Conservation (phyloP, 352 stramenopile genomes). For the Peronosclerospora sorghi region DNA sequence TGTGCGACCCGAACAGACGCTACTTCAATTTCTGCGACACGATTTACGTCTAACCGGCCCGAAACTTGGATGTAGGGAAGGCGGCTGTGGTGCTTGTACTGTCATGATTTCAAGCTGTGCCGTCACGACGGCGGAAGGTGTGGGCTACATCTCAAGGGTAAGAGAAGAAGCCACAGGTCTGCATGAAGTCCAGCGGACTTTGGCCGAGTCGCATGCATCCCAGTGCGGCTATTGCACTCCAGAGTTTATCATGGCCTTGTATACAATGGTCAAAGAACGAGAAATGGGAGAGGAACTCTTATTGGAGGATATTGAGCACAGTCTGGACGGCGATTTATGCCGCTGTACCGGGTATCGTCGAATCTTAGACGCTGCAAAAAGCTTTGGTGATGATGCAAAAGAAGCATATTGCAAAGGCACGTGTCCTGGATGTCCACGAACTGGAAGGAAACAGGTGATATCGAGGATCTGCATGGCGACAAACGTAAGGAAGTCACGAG, state of each 20-base stretch:
- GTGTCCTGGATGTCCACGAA: conserved; percentile 61
- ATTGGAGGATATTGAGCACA: conserved; percentile 87
- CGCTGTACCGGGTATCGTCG: conserved; percentile 87
- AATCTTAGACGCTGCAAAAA: conserved; percentile 81
- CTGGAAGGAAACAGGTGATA: conserved; percentile 30
- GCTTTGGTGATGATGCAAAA: conserved; percentile 58
- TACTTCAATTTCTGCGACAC: conserved; percentile 77
- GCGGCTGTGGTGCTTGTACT: conserved; percentile 93
- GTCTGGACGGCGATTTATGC: conserved; percentile 94
- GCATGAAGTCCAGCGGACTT: conserved; percentile 75
- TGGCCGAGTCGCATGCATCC: conserved; percentile 89
- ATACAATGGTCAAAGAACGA: conserved; percentile 70
- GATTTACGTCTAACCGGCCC: conserved; percentile 65
- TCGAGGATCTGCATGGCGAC: conserved; percentile 37
- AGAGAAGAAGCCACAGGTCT: conserved; percentile 29
- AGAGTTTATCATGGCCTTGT: conserved; percentile 80
- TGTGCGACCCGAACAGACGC: conserved; percentile 57
- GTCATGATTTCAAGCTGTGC: conserved; percentile 87
- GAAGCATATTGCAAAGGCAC: conserved; percentile 51
- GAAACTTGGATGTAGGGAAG: conserved; percentile 90
- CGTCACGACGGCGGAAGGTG: conserved; percentile 82
- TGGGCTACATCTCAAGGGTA: conserved; percentile 26
- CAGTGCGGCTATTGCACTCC: conserved; percentile 93
- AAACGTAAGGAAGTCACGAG: conserved; percentile 32
- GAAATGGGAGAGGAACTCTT: conserved; percentile 52